These are phyloP conservation scores for Plasmodium gallinaceum DNA, from an alignment of 169 alveolate species.

Conservation along the genomic window DNA sequence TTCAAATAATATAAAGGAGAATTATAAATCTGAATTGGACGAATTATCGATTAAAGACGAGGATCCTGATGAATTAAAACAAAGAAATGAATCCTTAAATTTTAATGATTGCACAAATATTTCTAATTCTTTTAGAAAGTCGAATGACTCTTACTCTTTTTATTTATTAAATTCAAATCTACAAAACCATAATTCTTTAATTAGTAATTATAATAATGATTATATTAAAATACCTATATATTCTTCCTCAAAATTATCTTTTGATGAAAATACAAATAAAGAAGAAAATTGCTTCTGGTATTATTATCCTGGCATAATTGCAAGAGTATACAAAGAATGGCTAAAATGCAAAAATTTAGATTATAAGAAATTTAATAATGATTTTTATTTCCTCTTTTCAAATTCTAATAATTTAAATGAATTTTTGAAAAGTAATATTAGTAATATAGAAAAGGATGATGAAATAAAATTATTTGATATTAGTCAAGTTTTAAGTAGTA, in stretches of 20 bases:
- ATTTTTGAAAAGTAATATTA: conserved; percentile 37
- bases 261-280: conserved; percentile 5
- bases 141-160: conserved; percentile 7
- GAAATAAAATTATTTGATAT: conserved; percentile 63
- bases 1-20: conserved; percentile 11
- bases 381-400: conserved; percentile 56
- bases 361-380: conserved; percentile 59
- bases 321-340: conserved; percentile 75
- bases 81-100: background rate
- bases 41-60: background rate
- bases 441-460: conserved; percentile 31
- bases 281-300: conserved; percentile 71
- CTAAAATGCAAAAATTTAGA: conserved; percentile 70
- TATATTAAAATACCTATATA: conserved; percentile 45
- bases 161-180: conserved; percentile 26
- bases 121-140: background rate
- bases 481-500: conserved; percentile 53
- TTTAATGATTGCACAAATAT: background rate
- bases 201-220: conserved; percentile 38
- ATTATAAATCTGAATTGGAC: background rate
- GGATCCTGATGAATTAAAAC: background rate
- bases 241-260: conserved; percentile 7
- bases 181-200: conserved; percentile 16
- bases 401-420: conserved; percentile 48
- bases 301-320: conserved; percentile 73